Evolutionary conservation across 2,329 filamentous ascomycete genomes (phyloP), one percentile per base, ranked within the genome.

Genomic region (Aspergillus neoniger): DNA sequence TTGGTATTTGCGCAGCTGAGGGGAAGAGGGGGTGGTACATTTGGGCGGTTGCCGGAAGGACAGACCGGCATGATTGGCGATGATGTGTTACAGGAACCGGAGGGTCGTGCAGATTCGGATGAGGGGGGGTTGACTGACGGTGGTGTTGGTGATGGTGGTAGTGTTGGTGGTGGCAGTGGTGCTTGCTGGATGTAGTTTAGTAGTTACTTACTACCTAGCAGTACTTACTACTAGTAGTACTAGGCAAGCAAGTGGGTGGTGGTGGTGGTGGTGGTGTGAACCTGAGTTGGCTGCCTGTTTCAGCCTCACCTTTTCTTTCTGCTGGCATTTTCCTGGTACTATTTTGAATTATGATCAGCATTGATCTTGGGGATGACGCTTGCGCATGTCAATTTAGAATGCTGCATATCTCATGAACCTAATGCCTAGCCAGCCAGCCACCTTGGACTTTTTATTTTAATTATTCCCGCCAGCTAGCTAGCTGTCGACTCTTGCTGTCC

Each of bases 351-450:
- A 59, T 60, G 56, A 63, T 58, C 55, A 60, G 57, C 61, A 32
- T 60, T 57, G 64, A 60, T 59, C 58, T 50, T 57, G 38, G 58
- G 48, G 51, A 36, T 53, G 55, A 57, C 52, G 63, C 52, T 60
- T 51, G 36, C 52, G 61, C 59, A 52, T 54, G 50, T 53, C 59
- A 58, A 47, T 28, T 58, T 56, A 52, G 25, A 23, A 54, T 38
- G 58, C 56, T 54, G 58, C 59, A 64, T 58, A 36, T 63, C 55
- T 55, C 50, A 57, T 55, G 63, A 63, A 58, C 58, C 60, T 62
- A 64, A 59, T 23, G 55, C 32, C 39, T 57, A 57, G 47, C 43
- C 57, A 57, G 47, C 43, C 54, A 52, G 52, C 41, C 17, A 12
- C 17, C 17, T 52, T 59, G 50, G 36, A 30, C 59, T 51, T 49